Evolutionary conservation across 768 basidiomycete species (phyloP).

Genomic region (Serendipita sp.): DNA sequence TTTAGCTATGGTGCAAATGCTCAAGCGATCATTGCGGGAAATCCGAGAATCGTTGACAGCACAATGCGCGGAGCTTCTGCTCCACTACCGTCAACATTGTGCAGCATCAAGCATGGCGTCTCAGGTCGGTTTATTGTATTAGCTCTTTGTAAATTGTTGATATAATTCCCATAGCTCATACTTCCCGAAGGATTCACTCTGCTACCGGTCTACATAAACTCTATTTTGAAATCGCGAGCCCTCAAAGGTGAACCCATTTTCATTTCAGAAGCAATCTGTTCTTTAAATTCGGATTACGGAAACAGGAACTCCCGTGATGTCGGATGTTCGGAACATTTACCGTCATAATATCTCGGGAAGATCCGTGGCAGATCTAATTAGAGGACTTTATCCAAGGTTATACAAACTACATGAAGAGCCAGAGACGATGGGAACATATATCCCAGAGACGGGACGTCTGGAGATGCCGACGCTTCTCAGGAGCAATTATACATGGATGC

Average conservation of each 20-base stretch:
- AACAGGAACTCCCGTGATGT: constrained; percentile 67
- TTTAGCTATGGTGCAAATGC: constrained; percentile 55
- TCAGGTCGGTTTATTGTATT: constrained; percentile 41
- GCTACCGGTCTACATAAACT: constrained; percentile 65
- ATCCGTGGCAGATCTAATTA: constrained; percentile 51
- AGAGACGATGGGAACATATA: constrained; percentile 48
- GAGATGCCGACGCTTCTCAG: constrained; percentile 66
- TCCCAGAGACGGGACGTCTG: constrained; percentile 34
- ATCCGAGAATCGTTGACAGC: constrained; percentile 78
- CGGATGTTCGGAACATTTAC: constrained; percentile 84
- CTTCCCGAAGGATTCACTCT: constrained; percentile 86
- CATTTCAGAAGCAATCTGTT: neutral
- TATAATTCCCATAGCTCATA: constrained; percentile 43
- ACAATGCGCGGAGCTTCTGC: constrained; percentile 58
- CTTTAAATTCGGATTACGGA: neutral
- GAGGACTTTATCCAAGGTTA: constrained; percentile 74
- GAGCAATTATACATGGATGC: constrained; percentile 72
- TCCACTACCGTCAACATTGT: constrained; percentile 80
- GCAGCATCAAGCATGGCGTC: constrained; percentile 58
- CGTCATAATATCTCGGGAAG: constrained; percentile 59
- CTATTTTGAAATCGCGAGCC: constrained; percentile 75
- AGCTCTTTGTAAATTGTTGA: constrained; percentile 6
- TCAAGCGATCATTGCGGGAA: constrained; percentile 41
- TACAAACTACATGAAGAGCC: constrained; percentile 77
- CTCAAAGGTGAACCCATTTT: constrained; percentile 52